Evolutionary conservation across 2,329 filamentous ascomycete genomes (phyloP), one percentile per base, ranked within the genome.

Genomic region (Ophiocordyceps camponoti-saundersi): DNA sequence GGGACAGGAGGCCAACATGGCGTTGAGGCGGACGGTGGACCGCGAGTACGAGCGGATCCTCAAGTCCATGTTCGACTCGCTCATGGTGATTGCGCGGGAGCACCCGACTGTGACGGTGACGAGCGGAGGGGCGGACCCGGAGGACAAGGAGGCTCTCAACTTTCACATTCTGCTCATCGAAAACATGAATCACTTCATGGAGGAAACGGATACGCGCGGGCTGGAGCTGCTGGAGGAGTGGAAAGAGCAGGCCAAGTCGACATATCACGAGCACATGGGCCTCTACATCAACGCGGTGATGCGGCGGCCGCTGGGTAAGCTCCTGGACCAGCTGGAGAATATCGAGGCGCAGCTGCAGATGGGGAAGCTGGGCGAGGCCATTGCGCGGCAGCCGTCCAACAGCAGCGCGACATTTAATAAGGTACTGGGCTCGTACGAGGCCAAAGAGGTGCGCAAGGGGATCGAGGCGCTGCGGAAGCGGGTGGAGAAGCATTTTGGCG

Each of bases 141-240:
- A 96, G 61, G 92, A 96, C 60, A 96, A 98, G 65, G 89, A 95
- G 62, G 86, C 88, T 6, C 75, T 98, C 50, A 96, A 96, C 66
- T 95, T 94, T 66, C 89, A 96, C 63, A 95, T 98, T 56, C 73
- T 96, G 32, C 73, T 96, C 47, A 96, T 98, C 54, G 90, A 98
- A 64, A 98, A 98, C 63, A 95, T 95, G 88, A 93, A 95, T 59
- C 88, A 95, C 64, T 96, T 94, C 65, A 71, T 92, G 12, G 89
- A 96, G 60, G 89, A 95, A 62, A 83, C 94, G 10, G 86, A 94
- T 53, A 72, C 82, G 16, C 75, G 78, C 18, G 73, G 76, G 36
- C 78, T 92, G 51, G 75, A 83, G 8, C 79, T 94, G 1, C 73
- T 96, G 5, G 79, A 85, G 50, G 79, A 85, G 54, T 95, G 89